These are phyloP conservation scores for Mortierella sp. DNA, from an alignment of 371 early-diverging fungal genomes.

Conservation along the genomic window DNA sequence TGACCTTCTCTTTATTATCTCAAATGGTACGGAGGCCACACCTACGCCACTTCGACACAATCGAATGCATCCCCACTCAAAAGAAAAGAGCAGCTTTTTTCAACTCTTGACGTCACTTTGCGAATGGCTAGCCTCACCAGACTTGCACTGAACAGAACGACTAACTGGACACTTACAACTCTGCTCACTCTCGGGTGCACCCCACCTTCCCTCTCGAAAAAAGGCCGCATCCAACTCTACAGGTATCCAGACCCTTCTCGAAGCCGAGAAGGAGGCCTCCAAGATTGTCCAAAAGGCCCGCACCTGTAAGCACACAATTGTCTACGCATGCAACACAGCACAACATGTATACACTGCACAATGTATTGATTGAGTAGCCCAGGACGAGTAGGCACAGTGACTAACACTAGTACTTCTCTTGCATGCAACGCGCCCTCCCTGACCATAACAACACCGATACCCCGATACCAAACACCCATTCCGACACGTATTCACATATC, in stretches of 20 bases:
- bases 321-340: neutral
- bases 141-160: neutral
- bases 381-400: neutral
- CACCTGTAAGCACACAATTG: slow-evolving; percentile 75
- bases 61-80: too few species aligned
- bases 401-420: neutral
- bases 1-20: too few species aligned
- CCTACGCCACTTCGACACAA: too few species aligned
- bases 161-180: neutral
- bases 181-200: too few species aligned
- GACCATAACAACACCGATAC: neutral
- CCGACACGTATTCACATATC: too few species aligned
- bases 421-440: neutral
- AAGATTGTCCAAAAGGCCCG: slow-evolving; percentile 95
- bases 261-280: slow-evolving; percentile 89
- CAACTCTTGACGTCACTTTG: neutral
- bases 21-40: too few species aligned
- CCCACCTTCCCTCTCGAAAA: neutral
- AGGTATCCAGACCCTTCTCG: slow-evolving; percentile 87
- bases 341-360: neutral
- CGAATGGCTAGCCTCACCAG: neutral
- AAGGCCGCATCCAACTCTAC: slow-evolving; percentile 82
- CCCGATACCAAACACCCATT: neutral
- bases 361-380: neutral
- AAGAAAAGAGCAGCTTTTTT: too few species aligned